phyloP scores from a whole-genome alignment of 2,329 filamentous ascomycete species.

The Epicoccum nigrum region DNA sequence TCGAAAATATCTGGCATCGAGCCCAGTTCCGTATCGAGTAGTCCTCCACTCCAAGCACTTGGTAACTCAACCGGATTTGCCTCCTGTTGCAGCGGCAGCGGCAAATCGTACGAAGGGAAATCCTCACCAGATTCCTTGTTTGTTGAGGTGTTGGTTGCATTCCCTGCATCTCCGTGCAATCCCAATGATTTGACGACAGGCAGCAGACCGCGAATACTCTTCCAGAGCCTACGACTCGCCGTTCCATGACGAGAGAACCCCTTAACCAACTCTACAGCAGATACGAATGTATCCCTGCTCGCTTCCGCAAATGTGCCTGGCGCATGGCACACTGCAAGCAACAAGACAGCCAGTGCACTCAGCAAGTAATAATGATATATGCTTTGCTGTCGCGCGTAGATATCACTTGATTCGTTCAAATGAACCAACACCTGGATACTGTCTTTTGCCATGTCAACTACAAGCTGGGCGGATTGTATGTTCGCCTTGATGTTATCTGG shows the following conservation, averaged over 20 bases:
- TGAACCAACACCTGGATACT: constrained; percentile 29
- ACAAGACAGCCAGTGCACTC: constrained; percentile 23
- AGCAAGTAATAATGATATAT: constrained; percentile 30
- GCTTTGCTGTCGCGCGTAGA: constrained; percentile 27
- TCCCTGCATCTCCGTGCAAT: not conserved
- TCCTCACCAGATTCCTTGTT: not conserved
- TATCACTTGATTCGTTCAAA: constrained; percentile 27
- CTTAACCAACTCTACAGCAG: constrained; percentile 28
- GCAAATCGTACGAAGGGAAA: not conserved
- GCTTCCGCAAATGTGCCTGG: constrained; percentile 24
- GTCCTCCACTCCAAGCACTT: constrained; percentile 2
- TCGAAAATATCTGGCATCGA: constrained; percentile 24
- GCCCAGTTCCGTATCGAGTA: constrained; percentile 2
- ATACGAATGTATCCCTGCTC: constrained; percentile 25
- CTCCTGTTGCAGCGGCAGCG: not conserved
- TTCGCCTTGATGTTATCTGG: constrained; percentile 23
- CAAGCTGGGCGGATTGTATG: constrained; percentile 18
- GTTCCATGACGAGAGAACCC: constrained; percentile 26
- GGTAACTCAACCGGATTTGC: not conserved
- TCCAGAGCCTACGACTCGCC: constrained; percentile 29
- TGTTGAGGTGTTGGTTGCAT: not conserved
- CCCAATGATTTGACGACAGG: constrained; percentile 23
- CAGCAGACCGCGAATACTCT: constrained; percentile 26
- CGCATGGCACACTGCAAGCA: constrained; percentile 30
- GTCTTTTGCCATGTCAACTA: constrained; percentile 28